phyloP scores from a whole-genome alignment of 2,329 filamentous ascomycete genomes.

The Myriosclerotinia scirpicola region DNA sequence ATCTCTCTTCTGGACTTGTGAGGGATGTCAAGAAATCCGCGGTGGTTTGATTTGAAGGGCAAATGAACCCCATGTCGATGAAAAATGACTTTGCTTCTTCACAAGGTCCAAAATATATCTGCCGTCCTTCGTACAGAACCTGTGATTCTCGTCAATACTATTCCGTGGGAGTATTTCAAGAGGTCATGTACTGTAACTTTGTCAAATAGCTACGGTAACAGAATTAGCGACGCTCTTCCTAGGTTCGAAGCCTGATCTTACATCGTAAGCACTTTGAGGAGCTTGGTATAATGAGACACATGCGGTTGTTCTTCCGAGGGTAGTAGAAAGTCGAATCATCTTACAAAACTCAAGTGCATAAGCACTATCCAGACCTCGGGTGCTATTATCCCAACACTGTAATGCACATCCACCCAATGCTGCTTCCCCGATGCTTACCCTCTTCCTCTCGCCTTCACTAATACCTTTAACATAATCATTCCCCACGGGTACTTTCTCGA shows the following conservation, averaged over 20 bases:
- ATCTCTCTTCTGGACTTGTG: slow-evolving; percentile 52
- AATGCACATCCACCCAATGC: slow-evolving; percentile 68
- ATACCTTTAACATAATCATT: slow-evolving; percentile 71
- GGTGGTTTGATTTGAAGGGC: slow-evolving; percentile 55
- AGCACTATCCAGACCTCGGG: slow-evolving; percentile 69
- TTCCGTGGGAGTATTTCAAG: too few species aligned
- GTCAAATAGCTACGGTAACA: slow-evolving; percentile 53
- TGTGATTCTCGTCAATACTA: slow-evolving; percentile 38
- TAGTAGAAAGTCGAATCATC: slow-evolving; percentile 62
- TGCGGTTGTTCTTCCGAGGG: slow-evolving; percentile 61
- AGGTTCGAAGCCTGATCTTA: slow-evolving; percentile 38
- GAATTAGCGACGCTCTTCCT: neutral
- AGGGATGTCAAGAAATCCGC: slow-evolving; percentile 78
- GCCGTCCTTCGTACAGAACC: slow-evolving; percentile 65
- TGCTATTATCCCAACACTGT: slow-evolving; percentile 75
- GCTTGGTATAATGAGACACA: slow-evolving; percentile 73
- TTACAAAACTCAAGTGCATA: slow-evolving; percentile 73
- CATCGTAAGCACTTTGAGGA: slow-evolving; percentile 64
- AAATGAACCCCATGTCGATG: slow-evolving; percentile 68
- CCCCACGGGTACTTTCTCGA: slow-evolving; percentile 69
- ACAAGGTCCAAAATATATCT: slow-evolving; percentile 68
- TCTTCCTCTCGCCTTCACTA: slow-evolving; percentile 77
- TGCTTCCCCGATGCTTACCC: slow-evolving; percentile 78
- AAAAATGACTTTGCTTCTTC: slow-evolving; percentile 68
- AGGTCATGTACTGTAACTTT: slow-evolving; percentile 49